Conservation (phyloP, 352 stramenopile species). For the Pythium inflatum region DNA sequence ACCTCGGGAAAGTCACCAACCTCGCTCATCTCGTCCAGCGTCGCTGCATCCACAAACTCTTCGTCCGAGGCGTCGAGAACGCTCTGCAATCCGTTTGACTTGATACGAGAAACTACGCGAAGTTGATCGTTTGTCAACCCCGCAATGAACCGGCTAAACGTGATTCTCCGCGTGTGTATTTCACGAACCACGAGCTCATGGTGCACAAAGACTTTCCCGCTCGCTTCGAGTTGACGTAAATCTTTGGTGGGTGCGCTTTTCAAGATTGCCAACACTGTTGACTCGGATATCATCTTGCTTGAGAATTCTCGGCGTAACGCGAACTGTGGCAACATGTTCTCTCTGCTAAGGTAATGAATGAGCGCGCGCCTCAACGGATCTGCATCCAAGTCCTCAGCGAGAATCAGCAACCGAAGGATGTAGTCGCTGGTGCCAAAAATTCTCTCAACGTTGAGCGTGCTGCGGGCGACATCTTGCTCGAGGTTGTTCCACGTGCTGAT, state of each 20-base stretch:
- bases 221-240: conserved; percentile 50
- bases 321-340: conserved; percentile 59
- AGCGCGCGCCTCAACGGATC: conserved; percentile 58
- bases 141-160: conserved; percentile 56
- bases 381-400: conserved; percentile 73
- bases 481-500: conserved; percentile 57
- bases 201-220: conserved; percentile 53
- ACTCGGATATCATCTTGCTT: conserved; percentile 72
- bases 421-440: conserved; percentile 80
- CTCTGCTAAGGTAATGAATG: conserved; percentile 58
- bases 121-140: conserved; percentile 65
- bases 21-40: conserved; percentile 41
- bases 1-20: conserved; percentile 62
- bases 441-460: conserved; percentile 58
- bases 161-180: conserved; percentile 64
- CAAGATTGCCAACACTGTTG: conserved; percentile 63
- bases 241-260: conserved; percentile 59
- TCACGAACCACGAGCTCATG: conserved; percentile 64
- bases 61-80: conserved; percentile 3
- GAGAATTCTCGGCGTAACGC: conserved; percentile 70
- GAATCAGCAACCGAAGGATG: conserved; percentile 68
- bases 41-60: conserved; percentile 38
- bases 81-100: conserved; percentile 4
- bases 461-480: conserved; percentile 58
- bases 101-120: conserved; percentile 39